Evolutionary conservation across 306 rosid genomes (phyloP).

Genomic region (Acacia acuminata): DNA sequence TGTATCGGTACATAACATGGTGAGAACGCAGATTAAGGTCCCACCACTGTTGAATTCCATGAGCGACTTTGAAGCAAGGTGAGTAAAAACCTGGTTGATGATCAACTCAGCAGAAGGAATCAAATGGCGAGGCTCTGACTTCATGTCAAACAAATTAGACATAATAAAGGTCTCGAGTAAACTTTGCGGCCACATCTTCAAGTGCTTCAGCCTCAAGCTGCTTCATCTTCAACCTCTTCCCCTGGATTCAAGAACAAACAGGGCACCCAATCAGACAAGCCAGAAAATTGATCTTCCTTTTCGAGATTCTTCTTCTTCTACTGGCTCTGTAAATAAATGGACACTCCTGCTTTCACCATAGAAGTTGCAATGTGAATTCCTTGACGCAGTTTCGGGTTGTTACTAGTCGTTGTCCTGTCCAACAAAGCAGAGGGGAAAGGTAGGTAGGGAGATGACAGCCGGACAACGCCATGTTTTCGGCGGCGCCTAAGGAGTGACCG

Average conservation of each 20-base stretch:
- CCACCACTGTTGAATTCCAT: slow-evolving; percentile 41
- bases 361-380: slow-evolving; percentile 22
- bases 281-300: background rate
- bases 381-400: background rate
- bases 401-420: slow-evolving; percentile 1
- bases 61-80: background rate
- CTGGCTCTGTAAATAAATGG: background rate
- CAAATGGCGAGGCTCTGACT: slow-evolving; percentile 9
- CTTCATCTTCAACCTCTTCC: slow-evolving; percentile 37
- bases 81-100: slow-evolving; percentile 13
- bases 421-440: slow-evolving; percentile 29
- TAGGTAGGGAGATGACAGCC: slow-evolving; percentile 23
- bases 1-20: background rate
- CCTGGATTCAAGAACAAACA: slow-evolving; percentile 34
- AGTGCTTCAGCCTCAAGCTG: slow-evolving; percentile 20
- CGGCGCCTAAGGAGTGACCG: slow-evolving; percentile 43
- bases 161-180: background rate
- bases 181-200: slow-evolving; percentile 26
- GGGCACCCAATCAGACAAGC: slow-evolving; percentile 29
- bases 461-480: slow-evolving; percentile 29
- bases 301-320: background rate
- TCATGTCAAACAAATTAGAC: background rate
- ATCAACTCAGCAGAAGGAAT: slow-evolving; percentile 39
- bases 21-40: slow-evolving; percentile 10
- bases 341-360: slow-evolving; percentile 11